Percentiles rank a stretch among this genome's conserved stretches.
Conservation (phyloP, 176 grass and related monocot genomes). For the Microstegium vimineum region DNA sequence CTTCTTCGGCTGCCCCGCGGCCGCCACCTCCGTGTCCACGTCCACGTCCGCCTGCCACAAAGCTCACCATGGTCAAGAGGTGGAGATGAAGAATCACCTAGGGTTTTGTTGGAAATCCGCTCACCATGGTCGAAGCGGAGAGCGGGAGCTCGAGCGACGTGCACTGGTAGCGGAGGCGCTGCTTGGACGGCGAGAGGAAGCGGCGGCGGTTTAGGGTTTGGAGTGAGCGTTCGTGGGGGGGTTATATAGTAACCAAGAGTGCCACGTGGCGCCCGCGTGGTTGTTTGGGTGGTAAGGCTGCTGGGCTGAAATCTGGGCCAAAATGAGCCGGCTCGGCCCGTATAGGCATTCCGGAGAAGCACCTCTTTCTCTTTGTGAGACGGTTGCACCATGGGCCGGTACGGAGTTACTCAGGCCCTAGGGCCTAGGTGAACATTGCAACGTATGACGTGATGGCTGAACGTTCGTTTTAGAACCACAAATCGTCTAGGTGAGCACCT, state of each 20-base stretch:
- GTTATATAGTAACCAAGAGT: constrained; percentile 11
- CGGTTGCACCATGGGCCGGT: not conserved
- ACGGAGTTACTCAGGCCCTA: no score
- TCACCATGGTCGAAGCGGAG: constrained; percentile 33
- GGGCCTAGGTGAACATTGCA: no score
- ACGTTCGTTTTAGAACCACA: no score
- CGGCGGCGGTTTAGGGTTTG: constrained; percentile 39
- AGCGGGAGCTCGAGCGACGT: not conserved
- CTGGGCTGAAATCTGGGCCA: not conserved
- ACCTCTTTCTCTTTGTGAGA: no score
- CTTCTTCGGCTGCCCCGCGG: constrained; percentile 73
- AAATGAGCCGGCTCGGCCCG: not conserved
- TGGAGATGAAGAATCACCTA: not conserved
- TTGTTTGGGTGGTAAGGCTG: not conserved
- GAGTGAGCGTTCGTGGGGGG: not conserved
- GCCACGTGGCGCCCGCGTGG: not conserved
- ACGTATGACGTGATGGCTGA: no score
- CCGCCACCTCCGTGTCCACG: constrained; percentile 51
- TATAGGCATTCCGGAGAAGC: no score
- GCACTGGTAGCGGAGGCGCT: not conserved
- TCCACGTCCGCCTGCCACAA: constrained; percentile 57
- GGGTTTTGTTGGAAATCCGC: not conserved
- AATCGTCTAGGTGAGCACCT: no score
- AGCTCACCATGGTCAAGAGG: not conserved
- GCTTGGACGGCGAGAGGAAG: not conserved